Evolutionary conservation across 2,329 filamentous ascomycete species (phyloP).

Genomic region (Sarocladium strictum): DNA sequence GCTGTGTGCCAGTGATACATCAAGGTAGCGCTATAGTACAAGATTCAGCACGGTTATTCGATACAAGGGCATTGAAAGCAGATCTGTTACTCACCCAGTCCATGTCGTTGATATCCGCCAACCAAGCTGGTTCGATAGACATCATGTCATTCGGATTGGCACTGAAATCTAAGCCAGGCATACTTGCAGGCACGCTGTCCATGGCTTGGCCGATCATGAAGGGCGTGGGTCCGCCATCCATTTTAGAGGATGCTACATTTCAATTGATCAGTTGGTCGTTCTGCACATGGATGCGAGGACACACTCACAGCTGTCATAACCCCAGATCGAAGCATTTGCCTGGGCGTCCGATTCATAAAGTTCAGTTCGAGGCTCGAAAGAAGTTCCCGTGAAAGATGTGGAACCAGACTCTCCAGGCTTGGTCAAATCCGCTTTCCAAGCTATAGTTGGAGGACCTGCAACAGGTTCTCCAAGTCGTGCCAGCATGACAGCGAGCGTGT

Average conservation of each 20-base stretch:
- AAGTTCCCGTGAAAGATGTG: constrained; percentile 12
- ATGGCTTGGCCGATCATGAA: constrained; percentile 9
- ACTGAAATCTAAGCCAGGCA: constrained; percentile 15
- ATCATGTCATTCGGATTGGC: constrained; percentile 14
- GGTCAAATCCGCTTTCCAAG: neutral
- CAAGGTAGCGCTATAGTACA: constrained; percentile 23
- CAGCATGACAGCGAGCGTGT: constrained; percentile 40
- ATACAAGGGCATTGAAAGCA: neutral
- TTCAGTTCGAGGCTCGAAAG: neutral
- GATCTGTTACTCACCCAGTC: constrained; percentile 29
- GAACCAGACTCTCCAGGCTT: constrained; percentile 9
- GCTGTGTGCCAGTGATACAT: constrained; percentile 27
- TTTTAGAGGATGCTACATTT: neutral
- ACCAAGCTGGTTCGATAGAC: constrained; percentile 31
- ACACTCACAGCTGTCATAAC: constrained; percentile 8
- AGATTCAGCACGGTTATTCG: no score
- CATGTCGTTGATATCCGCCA: constrained; percentile 25
- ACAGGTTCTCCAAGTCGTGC: constrained; percentile 31
- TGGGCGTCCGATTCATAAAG: neutral
- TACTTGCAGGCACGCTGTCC: constrained; percentile 14
- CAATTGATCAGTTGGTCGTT: neutral
- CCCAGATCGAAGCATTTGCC: neutral
- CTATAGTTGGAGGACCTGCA: constrained; percentile 12
- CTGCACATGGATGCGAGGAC: neutral
- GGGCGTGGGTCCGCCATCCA: neutral